Evolutionary conservation across 1,139 yeast genomes (phyloP), one percentile per base, ranked within the genome.

Genomic region (Arxiozyma telluris): DNA sequence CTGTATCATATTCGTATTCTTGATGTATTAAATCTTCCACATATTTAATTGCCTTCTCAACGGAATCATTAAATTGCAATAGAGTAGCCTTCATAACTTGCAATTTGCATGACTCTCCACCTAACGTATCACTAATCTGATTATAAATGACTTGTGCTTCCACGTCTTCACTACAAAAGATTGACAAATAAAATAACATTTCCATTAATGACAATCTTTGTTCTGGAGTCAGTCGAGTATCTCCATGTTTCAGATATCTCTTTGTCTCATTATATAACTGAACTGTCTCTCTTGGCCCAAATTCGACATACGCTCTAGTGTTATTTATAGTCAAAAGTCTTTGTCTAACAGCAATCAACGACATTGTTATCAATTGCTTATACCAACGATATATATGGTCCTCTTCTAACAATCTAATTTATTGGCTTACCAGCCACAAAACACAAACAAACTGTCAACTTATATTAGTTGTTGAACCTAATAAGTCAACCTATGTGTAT

Each of bases 121-220:
- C 80, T 66, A 89, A 84, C 63, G 81, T 80, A 64, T 89, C 96
- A 44, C 77, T 69, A 18, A 90, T 68, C 47, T 82, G 73, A 55
- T 84, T 85, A 55, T 88, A 76, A 55, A 81, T 74, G 17, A 78
- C 71, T 61, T 83, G 81, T 18, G 96, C 96, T 60, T 82, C 89
- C 1, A 75, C 71, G 63, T 89, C 96, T 57, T 82, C 78, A 50
- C 80, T 75, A n/a, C 87, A 72, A 57, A 84, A 73, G 45, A 89
- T 69, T 2, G 83, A 73, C 49, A 90, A 73, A 64, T 82, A 82
- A 67, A 88, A 87, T 54, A 86, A 83, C 64, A 88, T 77, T 66
- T 87, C 96, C 58, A 82, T 74, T 42, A 90, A 70, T 18, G 78
- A 75, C 66, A 77, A 83, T 56, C 79, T 74, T 52, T 84, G 88